Base-by-base conservation (phyloP, 257 asterid species). In the Euphrasia confusa region DNA sequence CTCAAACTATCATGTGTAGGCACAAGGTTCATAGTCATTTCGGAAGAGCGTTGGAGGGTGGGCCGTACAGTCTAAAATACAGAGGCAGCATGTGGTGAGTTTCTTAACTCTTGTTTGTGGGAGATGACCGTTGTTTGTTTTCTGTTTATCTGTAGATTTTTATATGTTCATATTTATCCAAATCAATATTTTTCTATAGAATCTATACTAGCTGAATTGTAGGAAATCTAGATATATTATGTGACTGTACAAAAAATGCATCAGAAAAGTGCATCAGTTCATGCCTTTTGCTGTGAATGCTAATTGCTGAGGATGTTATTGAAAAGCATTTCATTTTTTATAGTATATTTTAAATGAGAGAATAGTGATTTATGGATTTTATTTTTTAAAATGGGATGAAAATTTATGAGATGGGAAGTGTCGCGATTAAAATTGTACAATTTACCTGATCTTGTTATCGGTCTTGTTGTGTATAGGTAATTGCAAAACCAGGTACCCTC, bases 31-130 rank as follows among this genome's bases (percentile, higher is more conserved):
- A 86, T 66, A 92, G 83, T 77, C 99, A 92, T 81, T 92, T 92
- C 53, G 97, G 96, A 28, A 84, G 99, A 78, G 78, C 93, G 48
- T 81, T 92, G 76, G 99, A 92, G 83, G 84, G 85, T 60, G 99
- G 99, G 13, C 99, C 99, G 0, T 92, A 92, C 56, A 73, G 97
- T 4, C 85, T 92, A 40, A 92, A 89, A 79, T 89, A 84, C 77
- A 74, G 95, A 15, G 97, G 99, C 73, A 92, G 99, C 80, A 86
- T 89, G 95, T 92, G 99, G 99, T 91, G 71, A 71, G 87, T 85
- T 71, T 66, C 58, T 60, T 47, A 55, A 33, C 63, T 71, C 18
- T 45, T 18, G 60, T 35, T 39, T 26, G 64, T 74, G 64, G 59
- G 61, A 49, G 18, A 7, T 30, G 37, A 18, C 73, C 13, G 28